Conservation (phyloP, 148 eudicot genomes). For the Silene uniflora region DNA sequence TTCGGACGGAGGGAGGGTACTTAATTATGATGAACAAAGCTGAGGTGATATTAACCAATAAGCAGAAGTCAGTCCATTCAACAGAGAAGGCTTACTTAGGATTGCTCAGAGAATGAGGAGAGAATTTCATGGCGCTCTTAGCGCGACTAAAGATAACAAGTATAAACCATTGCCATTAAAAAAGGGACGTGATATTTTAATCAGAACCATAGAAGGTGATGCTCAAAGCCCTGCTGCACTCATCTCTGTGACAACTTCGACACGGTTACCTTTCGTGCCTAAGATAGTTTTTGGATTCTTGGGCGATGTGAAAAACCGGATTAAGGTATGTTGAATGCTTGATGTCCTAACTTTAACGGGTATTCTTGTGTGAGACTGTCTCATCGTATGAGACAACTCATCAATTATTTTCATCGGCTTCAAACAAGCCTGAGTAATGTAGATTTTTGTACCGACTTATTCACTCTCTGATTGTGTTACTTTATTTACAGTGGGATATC, state of each 20-base stretch:
- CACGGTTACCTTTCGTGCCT: conserved; percentile 33
- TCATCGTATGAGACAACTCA: no score
- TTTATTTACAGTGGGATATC: conserved; percentile 48
- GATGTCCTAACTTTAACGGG: neutral
- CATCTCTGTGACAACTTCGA: conserved; percentile 35
- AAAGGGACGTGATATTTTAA: conserved; percentile 35
- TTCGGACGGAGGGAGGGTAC: neutral
- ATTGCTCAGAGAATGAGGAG: conserved; percentile 45
- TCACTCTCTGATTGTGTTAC: neutral
- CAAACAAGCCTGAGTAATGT: no score
- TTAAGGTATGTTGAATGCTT: conserved; percentile 27
- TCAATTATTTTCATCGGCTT: no score
- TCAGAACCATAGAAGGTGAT: conserved; percentile 32
- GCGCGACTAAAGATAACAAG: conserved; percentile 27
- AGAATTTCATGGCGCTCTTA: conserved; percentile 31
- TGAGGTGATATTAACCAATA: neutral
- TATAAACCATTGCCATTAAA: conserved; percentile 32
- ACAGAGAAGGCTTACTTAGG: conserved; percentile 31
- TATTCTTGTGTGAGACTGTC: neutral
- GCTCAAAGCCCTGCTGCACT: conserved; percentile 29
- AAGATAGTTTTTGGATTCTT: conserved; percentile 34
- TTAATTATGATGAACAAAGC: neutral
- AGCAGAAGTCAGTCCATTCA: conserved; percentile 16
- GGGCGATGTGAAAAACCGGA: conserved; percentile 25
- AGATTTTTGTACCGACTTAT: no score